These are phyloP conservation scores for Lathyrus oleraceus DNA, from an alignment of 306 rosid species.

Conservation along the genomic window DNA sequence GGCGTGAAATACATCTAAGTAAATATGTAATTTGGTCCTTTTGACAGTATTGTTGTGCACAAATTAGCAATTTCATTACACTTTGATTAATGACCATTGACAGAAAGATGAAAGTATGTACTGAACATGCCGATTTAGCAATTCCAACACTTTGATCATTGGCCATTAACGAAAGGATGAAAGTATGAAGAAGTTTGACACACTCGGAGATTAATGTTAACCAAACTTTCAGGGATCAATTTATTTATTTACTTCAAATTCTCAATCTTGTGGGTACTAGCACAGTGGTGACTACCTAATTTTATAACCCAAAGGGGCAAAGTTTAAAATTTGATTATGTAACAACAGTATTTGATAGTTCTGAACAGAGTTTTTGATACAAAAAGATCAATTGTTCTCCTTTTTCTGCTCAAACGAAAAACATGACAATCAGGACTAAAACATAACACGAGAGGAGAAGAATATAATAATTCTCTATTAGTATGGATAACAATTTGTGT, in stretches of 20 bases:
- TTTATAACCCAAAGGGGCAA: not conserved
- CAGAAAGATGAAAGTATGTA: not conserved
- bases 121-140: not conserved
- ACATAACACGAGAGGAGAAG: not conserved
- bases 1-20: not conserved
- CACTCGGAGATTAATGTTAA: no score
- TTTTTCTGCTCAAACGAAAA: constrained; percentile 6
- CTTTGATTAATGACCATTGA: not conserved
- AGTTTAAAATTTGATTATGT: not conserved
- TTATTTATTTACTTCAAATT: no score
- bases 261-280: not conserved
- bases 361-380: not conserved
- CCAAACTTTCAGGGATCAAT: no score
- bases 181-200: no score
- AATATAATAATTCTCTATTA: constrained; percentile 10
- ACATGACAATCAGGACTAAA: not conserved
- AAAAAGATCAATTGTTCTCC: not conserved
- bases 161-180: no score
- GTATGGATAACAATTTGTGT: not conserved
- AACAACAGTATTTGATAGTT: not conserved
- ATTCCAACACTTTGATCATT: not conserved
- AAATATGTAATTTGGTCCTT: not conserved
- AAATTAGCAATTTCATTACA: not conserved
- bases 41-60: not conserved
- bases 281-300: not conserved